A percentile compares a stretch with the other conserved stretches of the same genome.
These are phyloP conservation scores for Penicilliopsis zonata DNA, from an alignment of 495 filamentous ascomycete genomes.

Conservation along the genomic window DNA sequence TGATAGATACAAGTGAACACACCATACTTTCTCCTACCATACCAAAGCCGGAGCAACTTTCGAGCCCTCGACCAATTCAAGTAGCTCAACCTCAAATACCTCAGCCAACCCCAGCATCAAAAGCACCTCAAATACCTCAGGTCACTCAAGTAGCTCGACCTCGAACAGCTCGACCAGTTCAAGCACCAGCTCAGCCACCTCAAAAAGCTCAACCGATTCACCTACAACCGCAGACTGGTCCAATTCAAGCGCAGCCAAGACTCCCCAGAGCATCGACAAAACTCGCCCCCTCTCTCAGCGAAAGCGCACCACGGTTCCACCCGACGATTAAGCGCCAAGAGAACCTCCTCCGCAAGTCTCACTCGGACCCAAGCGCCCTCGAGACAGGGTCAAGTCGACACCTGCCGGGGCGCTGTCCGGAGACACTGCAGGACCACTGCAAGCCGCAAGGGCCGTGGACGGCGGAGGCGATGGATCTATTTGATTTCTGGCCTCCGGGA, in stretches of 20 bases:
- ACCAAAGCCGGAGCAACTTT: neutral
- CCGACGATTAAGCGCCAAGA: neutral
- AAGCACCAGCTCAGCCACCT: too few species aligned
- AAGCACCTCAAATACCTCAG: too few species aligned
- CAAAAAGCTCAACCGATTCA: too few species aligned
- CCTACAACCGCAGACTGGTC: too few species aligned
- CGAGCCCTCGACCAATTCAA: neutral
- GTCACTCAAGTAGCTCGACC: too few species aligned
- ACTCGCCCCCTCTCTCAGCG: neutral
- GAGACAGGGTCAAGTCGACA: too few species aligned
- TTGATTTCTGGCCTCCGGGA: slow-evolving; percentile 40
- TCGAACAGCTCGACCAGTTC: too few species aligned
- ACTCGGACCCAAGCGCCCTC: slow-evolving; percentile 23
- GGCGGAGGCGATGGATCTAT: slow-evolving; percentile 45
- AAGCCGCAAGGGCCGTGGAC: slow-evolving; percentile 45
- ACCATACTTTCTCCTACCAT: neutral
- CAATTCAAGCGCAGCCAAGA: too few species aligned
- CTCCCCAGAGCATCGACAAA: too few species aligned
- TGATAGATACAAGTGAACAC: slow-evolving; percentile 6
- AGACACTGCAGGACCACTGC: too few species aligned
- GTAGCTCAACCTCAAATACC: neutral
- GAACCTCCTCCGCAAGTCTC: slow-evolving; percentile 18
- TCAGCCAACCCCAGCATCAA: slow-evolving; percentile 1
- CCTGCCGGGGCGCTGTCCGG: too few species aligned
- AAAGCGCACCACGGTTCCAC: neutral